Conservation (phyloP, 257 asterid species). For the Nicotiana noctiflora region DNA sequence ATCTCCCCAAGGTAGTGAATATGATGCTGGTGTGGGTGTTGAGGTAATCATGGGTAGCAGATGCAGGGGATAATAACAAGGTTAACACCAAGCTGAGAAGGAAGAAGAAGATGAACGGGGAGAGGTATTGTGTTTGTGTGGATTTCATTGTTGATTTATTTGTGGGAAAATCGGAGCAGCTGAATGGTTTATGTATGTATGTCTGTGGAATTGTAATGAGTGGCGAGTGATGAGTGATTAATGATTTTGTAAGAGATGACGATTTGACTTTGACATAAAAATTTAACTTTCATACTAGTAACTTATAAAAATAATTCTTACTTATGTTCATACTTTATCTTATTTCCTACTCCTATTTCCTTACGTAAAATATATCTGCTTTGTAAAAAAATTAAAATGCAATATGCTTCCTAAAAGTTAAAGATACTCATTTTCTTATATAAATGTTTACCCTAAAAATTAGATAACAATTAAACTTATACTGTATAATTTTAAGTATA, state of each 20-base stretch:
- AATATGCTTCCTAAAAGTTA: too few relatives aligned
- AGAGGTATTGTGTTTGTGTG: conserved; percentile 2
- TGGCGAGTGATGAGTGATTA: background rate
- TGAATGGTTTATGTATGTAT: background rate
- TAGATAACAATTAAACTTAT: too few relatives aligned
- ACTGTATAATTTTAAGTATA: too few relatives aligned
- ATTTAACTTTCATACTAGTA: too few relatives aligned
- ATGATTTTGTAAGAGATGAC: background rate
- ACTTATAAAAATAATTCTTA: too few relatives aligned
- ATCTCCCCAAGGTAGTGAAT: conserved; percentile 59
- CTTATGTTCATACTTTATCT: too few relatives aligned
- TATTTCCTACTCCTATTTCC: too few relatives aligned
- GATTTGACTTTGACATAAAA: background rate
- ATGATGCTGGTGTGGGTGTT: conserved; percentile 35
- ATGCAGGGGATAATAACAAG: conserved; percentile 7
- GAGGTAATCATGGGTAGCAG: conserved; percentile 16
- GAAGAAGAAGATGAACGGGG: conserved; percentile 7
- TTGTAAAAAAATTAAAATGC: too few relatives aligned
- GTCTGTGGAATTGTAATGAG: background rate
- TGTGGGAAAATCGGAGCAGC: background rate
- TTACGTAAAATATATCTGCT: too few relatives aligned
- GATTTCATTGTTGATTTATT: conserved; percentile 18
- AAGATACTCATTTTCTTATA: too few relatives aligned
- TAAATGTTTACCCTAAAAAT: too few relatives aligned
- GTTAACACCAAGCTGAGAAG: conserved; percentile 12